Evolutionary conservation across 2,329 filamentous ascomycete species (phyloP).

Genomic region (Aspergillus oerlinghausenensis): DNA sequence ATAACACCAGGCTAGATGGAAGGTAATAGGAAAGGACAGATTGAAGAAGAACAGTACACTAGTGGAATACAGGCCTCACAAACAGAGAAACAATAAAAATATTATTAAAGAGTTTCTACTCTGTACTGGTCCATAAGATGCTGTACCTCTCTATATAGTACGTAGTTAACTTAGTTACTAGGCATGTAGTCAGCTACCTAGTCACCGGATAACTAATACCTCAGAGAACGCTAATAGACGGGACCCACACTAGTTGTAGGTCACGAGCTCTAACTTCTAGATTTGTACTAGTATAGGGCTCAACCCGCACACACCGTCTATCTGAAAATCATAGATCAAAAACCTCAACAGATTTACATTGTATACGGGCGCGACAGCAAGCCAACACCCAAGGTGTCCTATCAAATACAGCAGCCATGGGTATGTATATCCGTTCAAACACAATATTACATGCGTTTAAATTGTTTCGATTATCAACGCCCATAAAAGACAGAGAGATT

Average conservation of each 20-base stretch:
- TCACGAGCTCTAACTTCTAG: slow-evolving; percentile 5
- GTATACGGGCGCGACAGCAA: slow-evolving; percentile 38
- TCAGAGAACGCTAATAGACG: neutral
- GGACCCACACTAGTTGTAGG: slow-evolving; percentile 11
- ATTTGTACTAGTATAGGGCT: slow-evolving; percentile 40
- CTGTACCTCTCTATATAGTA: too few species aligned
- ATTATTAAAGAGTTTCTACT: too few species aligned
- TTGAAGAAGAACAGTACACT: neutral
- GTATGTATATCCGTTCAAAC: slow-evolving; percentile 27
- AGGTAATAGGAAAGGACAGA: neutral
- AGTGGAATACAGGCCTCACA: neutral
- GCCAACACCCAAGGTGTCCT: slow-evolving; percentile 37
- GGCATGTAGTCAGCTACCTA: too few species aligned
- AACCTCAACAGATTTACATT: slow-evolving; percentile 32
- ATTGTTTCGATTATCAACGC: neutral
- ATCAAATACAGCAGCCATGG: slow-evolving; percentile 42
- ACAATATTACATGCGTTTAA: neutral
- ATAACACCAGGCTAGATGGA: neutral
- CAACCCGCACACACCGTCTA: slow-evolving; percentile 41
- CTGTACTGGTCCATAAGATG: too few species aligned
- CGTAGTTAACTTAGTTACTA: too few species aligned
- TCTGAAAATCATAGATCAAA: slow-evolving; percentile 38
- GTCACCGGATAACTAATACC: too few species aligned
- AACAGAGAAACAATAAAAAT: neutral
- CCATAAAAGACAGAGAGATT: neutral